A percentile compares a stretch with the other conserved stretches of the same genome.
Conservation (phyloP, 192 early-diverging fungal species). For the Entomortierella chlamydospora region DNA sequence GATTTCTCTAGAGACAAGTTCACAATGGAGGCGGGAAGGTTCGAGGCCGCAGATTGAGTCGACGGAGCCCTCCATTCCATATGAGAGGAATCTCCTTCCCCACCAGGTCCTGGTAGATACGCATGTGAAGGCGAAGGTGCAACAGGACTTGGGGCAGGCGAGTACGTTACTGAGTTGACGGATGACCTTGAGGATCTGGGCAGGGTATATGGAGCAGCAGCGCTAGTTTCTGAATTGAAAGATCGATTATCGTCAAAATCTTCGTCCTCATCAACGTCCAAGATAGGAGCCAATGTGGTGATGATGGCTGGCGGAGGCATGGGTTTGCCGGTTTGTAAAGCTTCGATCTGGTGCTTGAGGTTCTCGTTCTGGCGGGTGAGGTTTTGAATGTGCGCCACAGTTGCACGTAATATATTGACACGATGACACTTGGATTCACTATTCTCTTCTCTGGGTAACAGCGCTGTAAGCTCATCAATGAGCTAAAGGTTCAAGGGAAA, state of each 20-base stretch:
- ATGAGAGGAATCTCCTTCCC: neutral
- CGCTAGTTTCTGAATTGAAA: constrained; percentile 10
- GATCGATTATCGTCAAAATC: neutral
- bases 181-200: too few relatives aligned
- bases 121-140: neutral
- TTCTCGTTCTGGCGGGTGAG: constrained; percentile 66
- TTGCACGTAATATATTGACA: constrained; percentile 57
- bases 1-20: neutral
- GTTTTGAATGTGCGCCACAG: constrained; percentile 68
- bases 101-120: neutral
- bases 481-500: constrained; percentile 22
- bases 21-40: neutral
- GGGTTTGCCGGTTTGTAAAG: constrained; percentile 16
- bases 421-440: constrained; percentile 56
- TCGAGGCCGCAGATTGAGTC: neutral
- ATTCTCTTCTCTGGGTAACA: constrained; percentile 53
- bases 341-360: constrained; percentile 44
- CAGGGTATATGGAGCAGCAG: constrained; percentile 9
- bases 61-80: neutral
- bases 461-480: constrained; percentile 57
- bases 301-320: constrained; percentile 35
- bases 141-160: neutral
- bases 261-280: constrained; percentile 4
- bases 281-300: constrained; percentile 19
- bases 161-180: neutral